Evolutionary conservation across 768 basidiomycete species (phyloP).

Genomic region (Daedaleopsis sinensis): DNA sequence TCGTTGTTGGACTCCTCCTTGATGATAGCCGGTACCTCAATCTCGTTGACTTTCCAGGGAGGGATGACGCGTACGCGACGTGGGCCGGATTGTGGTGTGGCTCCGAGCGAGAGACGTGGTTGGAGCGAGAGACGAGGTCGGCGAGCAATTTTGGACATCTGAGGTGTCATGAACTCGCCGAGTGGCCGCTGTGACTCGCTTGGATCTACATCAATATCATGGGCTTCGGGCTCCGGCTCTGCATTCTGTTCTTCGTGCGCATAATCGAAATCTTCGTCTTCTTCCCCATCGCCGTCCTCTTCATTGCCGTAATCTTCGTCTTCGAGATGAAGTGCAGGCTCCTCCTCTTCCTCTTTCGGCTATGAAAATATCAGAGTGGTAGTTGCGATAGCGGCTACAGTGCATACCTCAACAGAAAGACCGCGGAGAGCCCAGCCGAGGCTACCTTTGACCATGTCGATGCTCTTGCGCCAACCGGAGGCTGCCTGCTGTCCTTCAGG

Average conservation of each 20-base stretch:
- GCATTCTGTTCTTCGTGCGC: not conserved
- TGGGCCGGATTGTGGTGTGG: conserved; percentile 41
- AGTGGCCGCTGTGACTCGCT: conserved; percentile 22
- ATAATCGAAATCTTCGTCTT: conserved; percentile 9
- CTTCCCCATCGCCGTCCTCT: conserved; percentile 10
- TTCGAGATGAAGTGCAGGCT: conserved; percentile 11
- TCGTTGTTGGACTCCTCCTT: conserved; percentile 18
- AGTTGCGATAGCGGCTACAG: not conserved
- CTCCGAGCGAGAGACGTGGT: conserved; percentile 44
- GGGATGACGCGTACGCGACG: conserved; percentile 51
- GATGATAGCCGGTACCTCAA: conserved; percentile 44
- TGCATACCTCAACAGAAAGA: conserved; percentile 27
- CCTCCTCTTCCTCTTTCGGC: conserved; percentile 22
- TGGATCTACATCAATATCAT: conserved; percentile 1
- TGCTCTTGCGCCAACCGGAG: conserved; percentile 37
- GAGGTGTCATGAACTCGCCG: conserved; percentile 62
- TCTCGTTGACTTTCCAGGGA: conserved; percentile 59
- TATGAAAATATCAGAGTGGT: not conserved
- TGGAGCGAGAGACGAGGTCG: conserved; percentile 40
- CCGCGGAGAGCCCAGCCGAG: conserved; percentile 34
- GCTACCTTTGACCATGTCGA: conserved; percentile 36
- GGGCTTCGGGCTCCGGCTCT: not conserved
- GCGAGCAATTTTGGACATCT: conserved; percentile 25
- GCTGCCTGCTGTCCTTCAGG: conserved; percentile 23
- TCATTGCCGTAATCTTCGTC: conserved; percentile 14